phyloP scores from a whole-genome alignment of 768 basidiomycete genomes.

The Kwoniella dejecticola region DNA sequence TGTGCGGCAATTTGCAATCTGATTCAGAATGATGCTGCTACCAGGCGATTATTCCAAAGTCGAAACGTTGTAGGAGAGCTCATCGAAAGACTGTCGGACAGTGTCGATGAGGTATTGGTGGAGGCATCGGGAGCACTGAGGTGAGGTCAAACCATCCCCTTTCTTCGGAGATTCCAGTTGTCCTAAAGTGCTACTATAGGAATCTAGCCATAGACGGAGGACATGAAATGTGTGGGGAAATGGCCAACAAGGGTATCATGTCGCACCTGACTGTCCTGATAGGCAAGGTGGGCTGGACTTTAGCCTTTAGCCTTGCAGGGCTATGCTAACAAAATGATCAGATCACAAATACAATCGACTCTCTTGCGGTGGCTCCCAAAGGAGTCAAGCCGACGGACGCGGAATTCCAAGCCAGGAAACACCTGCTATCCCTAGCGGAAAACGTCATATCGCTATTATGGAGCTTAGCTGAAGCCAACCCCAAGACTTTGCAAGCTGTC shows the following conservation, averaged over 20 bases:
- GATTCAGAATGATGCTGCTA: slow-evolving; percentile 92
- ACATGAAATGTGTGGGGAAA: slow-evolving; percentile 91
- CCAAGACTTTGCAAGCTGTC: slow-evolving; percentile 84
- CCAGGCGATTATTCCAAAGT: slow-evolving; percentile 81
- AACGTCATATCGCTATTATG: slow-evolving; percentile 89
- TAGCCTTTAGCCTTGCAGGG: too few species aligned
- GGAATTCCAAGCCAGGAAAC: slow-evolving; percentile 67
- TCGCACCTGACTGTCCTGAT: slow-evolving; percentile 57
- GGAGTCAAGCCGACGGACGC: slow-evolving; percentile 61
- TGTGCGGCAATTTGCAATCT: slow-evolving; percentile 94
- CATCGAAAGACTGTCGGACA: slow-evolving; percentile 83
- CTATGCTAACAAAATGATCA: slow-evolving; percentile 50
- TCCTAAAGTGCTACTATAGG: slow-evolving; percentile 57
- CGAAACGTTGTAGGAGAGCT: slow-evolving; percentile 85
- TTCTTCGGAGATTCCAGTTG: neutral
- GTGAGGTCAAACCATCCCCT: slow-evolving; percentile 58
- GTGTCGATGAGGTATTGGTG: slow-evolving; percentile 83
- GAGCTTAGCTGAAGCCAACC: slow-evolving; percentile 85
- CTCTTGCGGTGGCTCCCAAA: slow-evolving; percentile 58
- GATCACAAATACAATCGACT: slow-evolving; percentile 73
- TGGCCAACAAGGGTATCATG: slow-evolving; percentile 94
- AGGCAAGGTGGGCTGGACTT: slow-evolving; percentile 34
- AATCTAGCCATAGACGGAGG: slow-evolving; percentile 95
- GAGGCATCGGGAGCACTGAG: slow-evolving; percentile 86
- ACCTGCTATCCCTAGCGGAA: slow-evolving; percentile 84